phyloP scores from a whole-genome alignment of 2,329 filamentous ascomycete species.

The Diaporthe velutina region DNA sequence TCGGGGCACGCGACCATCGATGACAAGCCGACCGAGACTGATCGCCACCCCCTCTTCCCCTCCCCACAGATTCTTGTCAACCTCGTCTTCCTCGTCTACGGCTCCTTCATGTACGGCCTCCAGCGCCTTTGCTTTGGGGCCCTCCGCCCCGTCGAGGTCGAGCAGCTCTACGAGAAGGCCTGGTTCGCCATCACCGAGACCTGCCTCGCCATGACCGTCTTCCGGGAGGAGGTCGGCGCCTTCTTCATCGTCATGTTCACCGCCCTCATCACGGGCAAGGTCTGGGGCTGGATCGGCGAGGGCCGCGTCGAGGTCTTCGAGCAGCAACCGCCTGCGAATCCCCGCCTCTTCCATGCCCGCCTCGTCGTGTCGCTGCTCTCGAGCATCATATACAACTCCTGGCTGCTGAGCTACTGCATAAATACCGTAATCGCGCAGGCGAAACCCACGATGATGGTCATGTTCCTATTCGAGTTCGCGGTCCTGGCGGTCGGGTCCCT shows the following conservation, averaged over 20 bases:
- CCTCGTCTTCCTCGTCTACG: slow-evolving; percentile 84
- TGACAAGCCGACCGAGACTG: neutral
- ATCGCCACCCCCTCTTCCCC: neutral
- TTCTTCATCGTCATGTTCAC: slow-evolving; percentile 99
- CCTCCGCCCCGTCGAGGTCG: slow-evolving; percentile 92
- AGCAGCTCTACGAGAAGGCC: slow-evolving; percentile 96
- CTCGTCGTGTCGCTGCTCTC: slow-evolving; percentile 83
- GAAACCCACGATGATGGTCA: slow-evolving; percentile 99
- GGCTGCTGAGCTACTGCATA: slow-evolving; percentile 85
- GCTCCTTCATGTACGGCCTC: slow-evolving; percentile 85
- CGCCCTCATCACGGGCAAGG: slow-evolving; percentile 89
- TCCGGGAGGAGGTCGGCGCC: slow-evolving; percentile 92
- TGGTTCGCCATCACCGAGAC: slow-evolving; percentile 99
- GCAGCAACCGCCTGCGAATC: slow-evolving; percentile 93
- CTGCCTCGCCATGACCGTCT: slow-evolving; percentile 97
- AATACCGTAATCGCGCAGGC: slow-evolving; percentile 88
- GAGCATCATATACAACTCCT: slow-evolving; percentile 83
- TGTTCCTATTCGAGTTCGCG: slow-evolving; percentile 99
- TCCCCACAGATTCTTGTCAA: slow-evolving; percentile 86
- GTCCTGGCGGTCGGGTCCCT: slow-evolving; percentile 84
- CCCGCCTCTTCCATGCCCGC: slow-evolving; percentile 86
- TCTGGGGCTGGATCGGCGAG: slow-evolving; percentile 99
- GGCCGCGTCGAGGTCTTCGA: slow-evolving; percentile 94
- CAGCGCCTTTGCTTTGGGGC: slow-evolving; percentile 92
- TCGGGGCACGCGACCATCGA: slow-evolving; percentile 12